Evolutionary conservation across 345 rosid species (phyloP).

Genomic region (Brassica napus): DNA sequence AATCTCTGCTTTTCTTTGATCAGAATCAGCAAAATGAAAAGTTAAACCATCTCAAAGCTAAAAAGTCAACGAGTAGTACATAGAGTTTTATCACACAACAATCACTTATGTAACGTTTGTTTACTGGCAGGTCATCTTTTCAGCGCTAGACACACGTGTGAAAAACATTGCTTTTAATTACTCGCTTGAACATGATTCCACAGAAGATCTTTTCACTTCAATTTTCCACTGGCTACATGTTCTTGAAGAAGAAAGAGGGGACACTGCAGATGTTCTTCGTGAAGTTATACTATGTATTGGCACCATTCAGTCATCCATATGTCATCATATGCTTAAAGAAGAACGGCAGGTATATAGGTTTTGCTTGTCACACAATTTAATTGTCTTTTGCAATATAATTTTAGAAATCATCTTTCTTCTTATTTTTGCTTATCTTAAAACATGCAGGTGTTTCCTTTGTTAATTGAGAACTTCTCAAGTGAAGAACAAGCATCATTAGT

Average conservation of each 20-base stretch:
- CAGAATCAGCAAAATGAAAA: no score
- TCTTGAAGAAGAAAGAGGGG: constrained; percentile 40
- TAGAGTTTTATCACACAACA: not conserved
- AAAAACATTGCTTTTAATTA: constrained; percentile 58
- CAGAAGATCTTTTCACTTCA: constrained; percentile 51
- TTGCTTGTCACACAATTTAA: not conserved
- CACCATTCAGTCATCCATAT: constrained; percentile 56
- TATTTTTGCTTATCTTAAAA: not conserved
- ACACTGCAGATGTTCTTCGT: constrained; percentile 38
- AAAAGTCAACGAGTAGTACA: no score
- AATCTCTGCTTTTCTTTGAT: no score
- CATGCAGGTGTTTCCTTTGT: constrained; percentile 67
- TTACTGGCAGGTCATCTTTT: constrained; percentile 64
- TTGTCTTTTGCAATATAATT: no score
- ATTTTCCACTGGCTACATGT: constrained; percentile 45
- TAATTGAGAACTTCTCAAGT: constrained; percentile 55
- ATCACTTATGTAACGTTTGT: constrained; percentile 6
- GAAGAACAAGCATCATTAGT: constrained; percentile 62
- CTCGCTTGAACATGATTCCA: constrained; percentile 69
- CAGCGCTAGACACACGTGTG: constrained; percentile 55
- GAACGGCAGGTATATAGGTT: constrained; percentile 61
- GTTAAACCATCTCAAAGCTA: no score
- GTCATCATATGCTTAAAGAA: constrained; percentile 78
- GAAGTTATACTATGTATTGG: constrained; percentile 53
- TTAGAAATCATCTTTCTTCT: no score